These are phyloP conservation scores for Paxillus ammoniavirescens DNA, from an alignment of 768 basidiomycete genomes.

Conservation along the genomic window DNA sequence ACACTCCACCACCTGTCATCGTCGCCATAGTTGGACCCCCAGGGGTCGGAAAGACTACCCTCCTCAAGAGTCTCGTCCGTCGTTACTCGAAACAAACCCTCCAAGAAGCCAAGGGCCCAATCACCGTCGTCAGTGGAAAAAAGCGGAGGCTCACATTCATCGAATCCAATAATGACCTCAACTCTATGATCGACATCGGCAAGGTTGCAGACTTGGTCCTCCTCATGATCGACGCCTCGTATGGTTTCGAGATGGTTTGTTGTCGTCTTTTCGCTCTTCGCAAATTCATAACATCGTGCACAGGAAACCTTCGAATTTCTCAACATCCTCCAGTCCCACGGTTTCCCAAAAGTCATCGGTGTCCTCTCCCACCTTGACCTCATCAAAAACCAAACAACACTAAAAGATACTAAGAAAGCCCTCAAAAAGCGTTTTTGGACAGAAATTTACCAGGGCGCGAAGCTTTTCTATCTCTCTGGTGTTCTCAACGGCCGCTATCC, in stretches of 20 bases:
- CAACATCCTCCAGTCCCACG: constrained; percentile 94
- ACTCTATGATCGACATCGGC: constrained; percentile 97
- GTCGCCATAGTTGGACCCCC: constrained; percentile 95
- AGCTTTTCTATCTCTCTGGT: constrained; percentile 96
- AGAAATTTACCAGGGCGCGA: constrained; percentile 98
- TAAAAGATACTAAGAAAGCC: constrained; percentile 87
- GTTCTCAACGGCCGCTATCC: constrained; percentile 97
- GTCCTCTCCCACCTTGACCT: constrained; percentile 95
- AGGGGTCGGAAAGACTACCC: constrained; percentile 94
- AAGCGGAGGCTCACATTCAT: constrained; percentile 91
- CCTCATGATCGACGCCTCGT: constrained; percentile 96
- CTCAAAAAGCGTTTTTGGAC: constrained; percentile 99
- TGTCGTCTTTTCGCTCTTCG: background rate
- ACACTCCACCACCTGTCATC: constrained; percentile 89
- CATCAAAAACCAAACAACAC: constrained; percentile 85
- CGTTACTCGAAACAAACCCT: constrained; percentile 94
- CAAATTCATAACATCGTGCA: background rate
- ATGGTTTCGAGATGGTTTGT: constrained; percentile 97
- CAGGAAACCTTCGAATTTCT: constrained; percentile 99
- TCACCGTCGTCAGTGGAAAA: constrained; percentile 94
- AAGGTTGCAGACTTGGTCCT: constrained; percentile 96
- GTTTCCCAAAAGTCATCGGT: constrained; percentile 98
- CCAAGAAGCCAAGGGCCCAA: constrained; percentile 85
- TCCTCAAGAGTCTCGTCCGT: constrained; percentile 87
- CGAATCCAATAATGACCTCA: constrained; percentile 96